Percentiles rank a stretch among this genome's conserved stretches.
Evolutionary conservation across 108 stramenopile genomes (phyloP).

Genomic region (Chaetoceros tenuissimus): DNA sequence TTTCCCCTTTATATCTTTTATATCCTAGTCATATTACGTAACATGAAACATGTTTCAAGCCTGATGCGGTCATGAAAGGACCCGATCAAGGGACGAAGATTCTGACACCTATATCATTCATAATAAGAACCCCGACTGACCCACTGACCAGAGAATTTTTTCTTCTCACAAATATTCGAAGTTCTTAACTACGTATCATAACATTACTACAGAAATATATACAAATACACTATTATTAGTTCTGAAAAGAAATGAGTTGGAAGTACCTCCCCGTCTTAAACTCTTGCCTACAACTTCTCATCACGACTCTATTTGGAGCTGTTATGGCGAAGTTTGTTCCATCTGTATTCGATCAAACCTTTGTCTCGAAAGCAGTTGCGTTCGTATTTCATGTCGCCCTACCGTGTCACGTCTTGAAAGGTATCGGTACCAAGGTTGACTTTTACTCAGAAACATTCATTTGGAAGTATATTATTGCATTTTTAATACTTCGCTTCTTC

Average conservation of each 20-base stretch:
- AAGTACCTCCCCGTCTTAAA: constrained; percentile 26
- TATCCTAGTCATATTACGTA: no score
- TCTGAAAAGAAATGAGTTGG: constrained; percentile 18
- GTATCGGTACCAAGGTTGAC: constrained; percentile 30
- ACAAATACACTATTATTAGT: no score
- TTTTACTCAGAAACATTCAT: constrained; percentile 30
- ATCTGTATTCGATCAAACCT: constrained; percentile 10
- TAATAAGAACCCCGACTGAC: no score
- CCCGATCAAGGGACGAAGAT: no score
- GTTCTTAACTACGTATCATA: no score
- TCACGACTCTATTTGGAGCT: constrained; percentile 17
- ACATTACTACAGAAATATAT: no score
- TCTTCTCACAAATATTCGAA: no score
- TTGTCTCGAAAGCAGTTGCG: constrained; percentile 20
- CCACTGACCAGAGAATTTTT: no score
- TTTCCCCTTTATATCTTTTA: no score
- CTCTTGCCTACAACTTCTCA: constrained; percentile 12
- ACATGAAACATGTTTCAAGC: no score
- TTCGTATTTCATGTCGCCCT: constrained; percentile 34
- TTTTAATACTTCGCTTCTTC: constrained; percentile 24
- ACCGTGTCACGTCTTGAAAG: constrained; percentile 20
- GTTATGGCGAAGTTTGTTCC: constrained; percentile 7
- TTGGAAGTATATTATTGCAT: constrained; percentile 26
- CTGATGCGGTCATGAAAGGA: no score
- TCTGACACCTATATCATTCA: no score